phyloP scores from a whole-genome alignment of 257 asterid genomes.

The Solanum sejunctum region DNA sequence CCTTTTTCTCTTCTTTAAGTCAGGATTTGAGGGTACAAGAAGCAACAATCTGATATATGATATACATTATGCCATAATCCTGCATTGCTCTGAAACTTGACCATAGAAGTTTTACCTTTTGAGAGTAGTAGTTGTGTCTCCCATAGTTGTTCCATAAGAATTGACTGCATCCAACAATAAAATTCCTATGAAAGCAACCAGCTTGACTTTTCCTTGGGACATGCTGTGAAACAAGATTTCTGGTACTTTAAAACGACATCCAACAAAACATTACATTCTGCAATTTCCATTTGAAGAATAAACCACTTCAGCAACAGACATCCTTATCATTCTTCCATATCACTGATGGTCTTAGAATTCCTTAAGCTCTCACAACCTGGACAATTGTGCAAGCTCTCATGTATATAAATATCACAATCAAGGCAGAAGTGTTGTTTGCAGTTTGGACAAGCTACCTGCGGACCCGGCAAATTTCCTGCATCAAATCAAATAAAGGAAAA shows the following conservation, averaged over 20 bases:
- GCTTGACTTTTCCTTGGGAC: not conserved
- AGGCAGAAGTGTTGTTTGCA: constrained; percentile 84
- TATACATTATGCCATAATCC: not conserved
- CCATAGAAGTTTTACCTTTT: not conserved
- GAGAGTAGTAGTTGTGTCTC: not conserved
- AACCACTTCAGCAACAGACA: not conserved
- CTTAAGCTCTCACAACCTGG: constrained; percentile 92
- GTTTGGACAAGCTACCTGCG: constrained; percentile 71
- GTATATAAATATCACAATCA: constrained; percentile 90
- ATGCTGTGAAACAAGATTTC: not conserved
- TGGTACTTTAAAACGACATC: not conserved
- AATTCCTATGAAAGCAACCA: not conserved
- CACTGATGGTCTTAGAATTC: constrained; percentile 24
- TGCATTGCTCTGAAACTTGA: not conserved
- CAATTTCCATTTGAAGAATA: not conserved
- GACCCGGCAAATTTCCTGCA: constrained; percentile 60
- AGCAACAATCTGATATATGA: not conserved
- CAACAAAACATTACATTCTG: not conserved
- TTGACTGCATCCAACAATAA: not conserved
- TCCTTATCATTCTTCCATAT: constrained; percentile 14
- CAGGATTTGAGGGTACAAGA: not conserved
- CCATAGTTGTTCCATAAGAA: not conserved
- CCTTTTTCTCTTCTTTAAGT: not conserved
- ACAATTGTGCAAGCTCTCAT: constrained; percentile 95
- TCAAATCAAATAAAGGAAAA: not conserved